Conservation (phyloP, 331 rosid species). For the Rhamnella rubrinervis region DNA sequence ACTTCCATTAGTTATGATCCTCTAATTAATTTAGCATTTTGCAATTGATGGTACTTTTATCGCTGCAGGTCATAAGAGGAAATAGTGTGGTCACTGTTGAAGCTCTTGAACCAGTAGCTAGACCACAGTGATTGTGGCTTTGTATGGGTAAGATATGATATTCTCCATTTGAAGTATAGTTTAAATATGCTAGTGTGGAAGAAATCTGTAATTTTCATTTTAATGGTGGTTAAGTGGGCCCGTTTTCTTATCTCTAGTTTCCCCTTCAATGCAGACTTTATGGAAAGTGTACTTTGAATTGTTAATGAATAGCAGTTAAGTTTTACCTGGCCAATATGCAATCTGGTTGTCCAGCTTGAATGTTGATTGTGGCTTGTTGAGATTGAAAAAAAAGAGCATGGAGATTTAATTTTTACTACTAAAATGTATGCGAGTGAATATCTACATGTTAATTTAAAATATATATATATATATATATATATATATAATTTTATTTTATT, state of each 20-base stretch:
- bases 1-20: background rate
- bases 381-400: no score
- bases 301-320: no score
- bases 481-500: no score
- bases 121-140: slow-evolving; percentile 39
- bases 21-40: slow-evolving; percentile 1
- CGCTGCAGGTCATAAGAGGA: slow-evolving; percentile 88
- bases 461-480: no score
- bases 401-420: no score
- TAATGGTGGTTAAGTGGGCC: slow-evolving; percentile 1
- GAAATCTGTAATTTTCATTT: slow-evolving; percentile 18
- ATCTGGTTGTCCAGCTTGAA: no score
- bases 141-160: background rate
- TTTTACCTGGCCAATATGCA: no score
- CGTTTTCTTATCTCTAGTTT: background rate
- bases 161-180: no score
- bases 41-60: slow-evolving; percentile 7
- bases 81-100: slow-evolving; percentile 98
- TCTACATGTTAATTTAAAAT: no score
- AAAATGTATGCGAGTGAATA: no score
- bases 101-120: slow-evolving; percentile 93
- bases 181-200: background rate
- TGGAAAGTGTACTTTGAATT: slow-evolving; percentile 6
- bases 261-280: background rate
- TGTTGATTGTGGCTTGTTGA: no score